These are phyloP conservation scores for Paracoccidioides brasiliensis DNA, from an alignment of 2,329 filamentous ascomycete species.

Conservation along the genomic window DNA sequence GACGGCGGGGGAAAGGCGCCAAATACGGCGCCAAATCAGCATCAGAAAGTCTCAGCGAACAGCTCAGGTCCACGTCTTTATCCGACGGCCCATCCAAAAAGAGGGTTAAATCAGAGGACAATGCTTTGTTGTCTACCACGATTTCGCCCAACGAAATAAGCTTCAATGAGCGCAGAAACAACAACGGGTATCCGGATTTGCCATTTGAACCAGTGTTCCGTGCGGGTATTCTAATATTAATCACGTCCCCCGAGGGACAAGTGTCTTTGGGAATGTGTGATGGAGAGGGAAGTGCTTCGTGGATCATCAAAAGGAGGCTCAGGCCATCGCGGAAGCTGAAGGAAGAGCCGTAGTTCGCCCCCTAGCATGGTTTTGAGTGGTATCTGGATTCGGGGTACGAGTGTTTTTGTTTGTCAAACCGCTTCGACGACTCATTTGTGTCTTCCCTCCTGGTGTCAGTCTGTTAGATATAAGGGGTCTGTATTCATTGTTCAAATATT, in stretches of 20 bases:
- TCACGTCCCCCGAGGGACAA: slow-evolving; percentile 10
- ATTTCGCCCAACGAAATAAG: background rate
- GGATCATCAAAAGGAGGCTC: background rate
- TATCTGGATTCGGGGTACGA: too few species aligned
- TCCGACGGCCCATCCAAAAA: background rate
- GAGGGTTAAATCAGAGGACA: slow-evolving; percentile 1
- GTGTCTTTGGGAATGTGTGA: slow-evolving; percentile 9
- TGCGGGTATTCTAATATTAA: slow-evolving; percentile 11
- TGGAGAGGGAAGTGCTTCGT: background rate
- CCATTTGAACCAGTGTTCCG: slow-evolving; percentile 6
- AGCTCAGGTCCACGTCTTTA: background rate
- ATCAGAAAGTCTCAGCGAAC: background rate
- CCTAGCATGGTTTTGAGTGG: background rate
- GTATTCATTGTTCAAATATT: background rate
- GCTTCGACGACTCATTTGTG: background rate
- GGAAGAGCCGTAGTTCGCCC: background rate
- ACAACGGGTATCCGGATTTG: background rate
- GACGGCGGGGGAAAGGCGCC: background rate
- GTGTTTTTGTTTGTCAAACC: background rate
- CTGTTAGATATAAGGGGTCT: background rate
- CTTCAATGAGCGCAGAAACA: background rate
- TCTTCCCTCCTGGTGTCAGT: background rate
- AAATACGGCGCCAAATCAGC: background rate
- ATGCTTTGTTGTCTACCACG: background rate
- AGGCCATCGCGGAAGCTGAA: background rate